phyloP scores from a whole-genome alignment of 352 stramenopile genomes.

The Globisporangium orthogonon region DNA sequence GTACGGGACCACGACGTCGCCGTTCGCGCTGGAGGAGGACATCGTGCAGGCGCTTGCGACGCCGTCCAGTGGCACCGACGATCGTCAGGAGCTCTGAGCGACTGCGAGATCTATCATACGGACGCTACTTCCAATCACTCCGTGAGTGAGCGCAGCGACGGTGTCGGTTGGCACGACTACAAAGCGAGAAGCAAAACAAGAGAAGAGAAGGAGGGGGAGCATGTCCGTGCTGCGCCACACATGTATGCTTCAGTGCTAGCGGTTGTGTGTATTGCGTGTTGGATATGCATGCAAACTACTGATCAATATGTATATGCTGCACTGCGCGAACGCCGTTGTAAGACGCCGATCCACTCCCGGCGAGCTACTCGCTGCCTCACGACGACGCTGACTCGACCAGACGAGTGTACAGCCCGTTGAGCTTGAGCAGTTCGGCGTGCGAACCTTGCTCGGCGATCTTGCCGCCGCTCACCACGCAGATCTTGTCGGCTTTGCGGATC shows the following conservation, averaged over 20 bases:
- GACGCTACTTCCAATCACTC: no score
- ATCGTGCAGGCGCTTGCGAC: constrained; percentile 41
- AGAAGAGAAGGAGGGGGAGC: no score
- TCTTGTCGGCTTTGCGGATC: constrained; percentile 20
- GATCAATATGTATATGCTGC: no score
- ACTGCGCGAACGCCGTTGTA: no score
- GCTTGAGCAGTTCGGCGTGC: constrained; percentile 8
- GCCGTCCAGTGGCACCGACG: not conserved
- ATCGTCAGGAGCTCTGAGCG: constrained; percentile 7
- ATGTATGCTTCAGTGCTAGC: no score
- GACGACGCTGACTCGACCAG: constrained; percentile 4
- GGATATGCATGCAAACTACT: no score
- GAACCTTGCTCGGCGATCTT: constrained; percentile 13
- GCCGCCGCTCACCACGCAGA: constrained; percentile 12
- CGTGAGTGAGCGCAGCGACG: no score
- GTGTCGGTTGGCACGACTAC: no score
- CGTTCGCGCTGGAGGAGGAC: constrained; percentile 54
- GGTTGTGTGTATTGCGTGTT: no score
- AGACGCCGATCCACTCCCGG: no score
- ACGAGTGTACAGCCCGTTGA: constrained; percentile 8
- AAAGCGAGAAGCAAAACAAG: not conserved
- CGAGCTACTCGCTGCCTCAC: not conserved
- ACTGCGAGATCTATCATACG: no score
- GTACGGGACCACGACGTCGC: constrained; percentile 63
- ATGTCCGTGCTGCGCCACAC: no score